These are phyloP conservation scores for Colletotrichum tropicale DNA, from an alignment of 2,329 filamentous ascomycete species.

Conservation along the genomic window DNA sequence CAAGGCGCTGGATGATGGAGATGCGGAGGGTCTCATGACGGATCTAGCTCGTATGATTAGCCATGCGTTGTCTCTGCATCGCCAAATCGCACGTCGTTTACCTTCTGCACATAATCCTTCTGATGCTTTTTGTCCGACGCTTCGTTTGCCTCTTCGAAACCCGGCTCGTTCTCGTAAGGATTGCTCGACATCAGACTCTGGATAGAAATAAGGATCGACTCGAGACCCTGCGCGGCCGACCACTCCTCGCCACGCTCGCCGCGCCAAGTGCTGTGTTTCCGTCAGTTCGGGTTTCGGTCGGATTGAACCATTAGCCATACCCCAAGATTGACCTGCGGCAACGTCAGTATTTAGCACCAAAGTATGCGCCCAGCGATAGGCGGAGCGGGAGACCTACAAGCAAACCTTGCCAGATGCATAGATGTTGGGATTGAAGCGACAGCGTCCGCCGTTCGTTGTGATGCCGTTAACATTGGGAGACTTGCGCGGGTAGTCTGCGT, in stretches of 20 bases:
- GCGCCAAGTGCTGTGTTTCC: conserved; percentile 79
- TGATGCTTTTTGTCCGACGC: conserved; percentile 75
- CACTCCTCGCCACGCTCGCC: conserved; percentile 91
- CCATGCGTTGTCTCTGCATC: conserved; percentile 12
- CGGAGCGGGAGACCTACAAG: conserved; percentile 62
- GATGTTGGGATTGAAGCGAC: conserved; percentile 96
- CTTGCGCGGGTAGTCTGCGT: conserved; percentile 80
- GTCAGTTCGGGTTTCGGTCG: conserved; percentile 14
- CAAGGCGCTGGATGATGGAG: conserved; percentile 83
- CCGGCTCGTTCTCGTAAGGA: conserved; percentile 95
- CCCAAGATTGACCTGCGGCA: conserved; percentile 79
- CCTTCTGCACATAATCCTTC: conserved; percentile 80
- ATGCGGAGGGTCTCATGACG: conserved; percentile 88
- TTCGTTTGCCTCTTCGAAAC: conserved; percentile 79
- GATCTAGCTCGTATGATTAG: conserved; percentile 61
- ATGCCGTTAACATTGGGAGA: conserved; percentile 67
- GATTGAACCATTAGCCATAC: conserved; percentile 49
- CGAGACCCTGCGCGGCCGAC: conserved; percentile 94
- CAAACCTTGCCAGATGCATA: conserved; percentile 92
- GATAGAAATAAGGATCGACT: conserved; percentile 93
- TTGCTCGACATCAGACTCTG: conserved; percentile 95
- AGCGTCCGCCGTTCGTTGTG: conserved; percentile 88
- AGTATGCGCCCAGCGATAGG: background rate
- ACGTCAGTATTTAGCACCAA: background rate
- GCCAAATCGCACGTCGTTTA: conserved; percentile 33